A percentile compares a stretch with the other conserved stretches of the same genome.
Conservation (phyloP, 331 rosid genomes). For the Malus hybrid region DNA sequence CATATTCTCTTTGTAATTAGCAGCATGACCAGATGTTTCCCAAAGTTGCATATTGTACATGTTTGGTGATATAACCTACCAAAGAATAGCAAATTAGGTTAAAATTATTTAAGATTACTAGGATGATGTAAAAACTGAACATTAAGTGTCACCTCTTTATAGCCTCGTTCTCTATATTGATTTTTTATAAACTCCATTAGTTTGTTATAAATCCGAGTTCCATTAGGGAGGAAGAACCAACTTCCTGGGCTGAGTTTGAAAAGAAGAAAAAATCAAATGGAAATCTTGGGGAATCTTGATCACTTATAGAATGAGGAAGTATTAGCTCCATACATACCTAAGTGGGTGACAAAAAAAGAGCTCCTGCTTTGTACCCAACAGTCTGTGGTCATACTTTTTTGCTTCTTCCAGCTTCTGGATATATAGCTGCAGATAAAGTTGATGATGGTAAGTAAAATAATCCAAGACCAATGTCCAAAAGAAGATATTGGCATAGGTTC, state of each 20-base stretch:
- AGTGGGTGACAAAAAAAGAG: slow-evolving; percentile 88
- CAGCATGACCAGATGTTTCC: slow-evolving; percentile 97
- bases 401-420: slow-evolving; percentile 74
- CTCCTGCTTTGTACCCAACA: slow-evolving; percentile 89
- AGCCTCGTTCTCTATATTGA: slow-evolving; percentile 83
- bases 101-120: background rate
- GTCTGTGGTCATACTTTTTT: slow-evolving; percentile 86
- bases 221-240: slow-evolving; percentile 96
- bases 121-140: too few relatives aligned
- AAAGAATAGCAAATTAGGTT: slow-evolving; percentile 24
- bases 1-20: slow-evolving; percentile 88
- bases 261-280: slow-evolving; percentile 8
- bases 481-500: background rate
- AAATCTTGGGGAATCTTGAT: slow-evolving; percentile 4
- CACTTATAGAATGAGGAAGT: background rate
- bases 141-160: slow-evolving; percentile 54
- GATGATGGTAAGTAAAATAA: background rate
- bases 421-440: slow-evolving; percentile 47
- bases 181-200: slow-evolving; percentile 62
- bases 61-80: slow-evolving; percentile 89
- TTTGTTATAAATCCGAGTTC: slow-evolving; percentile 76
- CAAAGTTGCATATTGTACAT: slow-evolving; percentile 93
- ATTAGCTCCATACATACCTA: slow-evolving; percentile 38
- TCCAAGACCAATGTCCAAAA: background rate
- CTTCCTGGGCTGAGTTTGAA: slow-evolving; percentile 79